Conservation (phyloP, 2,329 filamentous ascomycete species). For the Colletotrichum zoysiae region DNA sequence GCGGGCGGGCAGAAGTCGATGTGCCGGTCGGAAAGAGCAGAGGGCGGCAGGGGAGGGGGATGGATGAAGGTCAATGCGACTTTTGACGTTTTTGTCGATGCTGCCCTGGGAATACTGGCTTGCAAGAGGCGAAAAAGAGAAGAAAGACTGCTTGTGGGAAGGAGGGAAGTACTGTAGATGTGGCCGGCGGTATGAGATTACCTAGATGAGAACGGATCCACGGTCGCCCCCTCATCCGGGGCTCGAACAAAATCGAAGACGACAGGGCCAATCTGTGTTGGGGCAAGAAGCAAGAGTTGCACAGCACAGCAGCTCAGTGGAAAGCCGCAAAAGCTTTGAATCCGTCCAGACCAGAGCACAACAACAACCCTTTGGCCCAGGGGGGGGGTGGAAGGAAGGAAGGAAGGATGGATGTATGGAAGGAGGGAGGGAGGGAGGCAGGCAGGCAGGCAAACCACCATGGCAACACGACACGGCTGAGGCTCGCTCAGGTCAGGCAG, state of each 20-base stretch:
- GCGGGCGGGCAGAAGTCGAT: background rate
- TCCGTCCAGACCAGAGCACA: background rate
- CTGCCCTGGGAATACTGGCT: background rate
- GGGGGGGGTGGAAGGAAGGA: background rate
- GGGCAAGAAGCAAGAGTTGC: background rate
- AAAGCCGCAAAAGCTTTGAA: constrained; percentile 3
- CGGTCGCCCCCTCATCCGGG: constrained; percentile 4
- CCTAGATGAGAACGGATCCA: constrained; percentile 13
- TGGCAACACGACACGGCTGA: background rate
- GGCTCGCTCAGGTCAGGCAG: background rate
- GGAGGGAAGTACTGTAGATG: background rate
- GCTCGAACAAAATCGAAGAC: constrained; percentile 33
- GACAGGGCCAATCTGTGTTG: constrained; percentile 28
- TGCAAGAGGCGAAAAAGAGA: background rate
- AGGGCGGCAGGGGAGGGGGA: background rate
- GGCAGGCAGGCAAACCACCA: background rate
- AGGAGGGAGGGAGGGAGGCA: background rate
- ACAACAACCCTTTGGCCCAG: background rate
- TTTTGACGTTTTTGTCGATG: background rate
- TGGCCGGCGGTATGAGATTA: background rate
- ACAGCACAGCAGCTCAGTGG: background rate
- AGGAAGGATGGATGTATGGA: too few relatives aligned
- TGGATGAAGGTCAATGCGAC: background rate
- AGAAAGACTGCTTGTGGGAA: background rate
- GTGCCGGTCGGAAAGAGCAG: background rate